phyloP scores from a whole-genome alignment of 768 basidiomycete genomes.

The Suillus paluster region DNA sequence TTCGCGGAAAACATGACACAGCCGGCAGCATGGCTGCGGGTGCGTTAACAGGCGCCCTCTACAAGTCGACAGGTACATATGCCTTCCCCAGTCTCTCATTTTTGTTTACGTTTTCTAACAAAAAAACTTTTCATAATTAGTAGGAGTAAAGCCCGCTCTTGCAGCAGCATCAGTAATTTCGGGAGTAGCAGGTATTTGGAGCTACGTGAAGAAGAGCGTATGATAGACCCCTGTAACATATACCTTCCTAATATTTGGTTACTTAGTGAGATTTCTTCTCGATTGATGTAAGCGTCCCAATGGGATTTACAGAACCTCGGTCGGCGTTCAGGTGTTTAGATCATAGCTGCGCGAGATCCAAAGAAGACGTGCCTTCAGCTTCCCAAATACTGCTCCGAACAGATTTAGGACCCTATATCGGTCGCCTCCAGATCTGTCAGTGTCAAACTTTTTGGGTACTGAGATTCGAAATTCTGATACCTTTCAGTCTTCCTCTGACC shows the following conservation, averaged over 20 bases:
- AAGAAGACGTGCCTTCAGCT: conserved; percentile 25
- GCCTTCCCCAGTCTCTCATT: conserved; percentile 31
- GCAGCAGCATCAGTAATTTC: conserved; percentile 90
- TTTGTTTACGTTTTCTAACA: conserved; percentile 41
- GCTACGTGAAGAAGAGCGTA: conserved; percentile 89
- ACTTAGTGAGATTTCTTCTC: conserved; percentile 15
- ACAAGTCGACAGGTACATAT: conserved; percentile 88
- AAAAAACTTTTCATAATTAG: conserved; percentile 52
- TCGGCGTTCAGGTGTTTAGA: conserved; percentile 22
- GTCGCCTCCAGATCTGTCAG: conserved; percentile 39
- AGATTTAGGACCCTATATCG: conserved; percentile 35
- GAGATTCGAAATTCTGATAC: conserved; percentile 41
- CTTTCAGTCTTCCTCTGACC: conserved; percentile 42
- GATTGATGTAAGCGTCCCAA: conserved; percentile 32
- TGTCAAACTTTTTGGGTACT: conserved; percentile 32
- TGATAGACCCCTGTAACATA: conserved; percentile 55
- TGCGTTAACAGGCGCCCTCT: conserved; percentile 86
- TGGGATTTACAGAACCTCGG: conserved; percentile 22
- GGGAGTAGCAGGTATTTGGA: conserved; percentile 91
- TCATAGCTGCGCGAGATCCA: conserved; percentile 26
- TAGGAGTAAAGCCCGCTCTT: conserved; percentile 88
- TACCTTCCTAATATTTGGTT: conserved; percentile 49
- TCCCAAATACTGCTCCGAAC: conserved; percentile 35
- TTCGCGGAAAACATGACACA: conserved; percentile 90
- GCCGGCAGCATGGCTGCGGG: conserved; percentile 93